Base-by-base conservation (phyloP, 2,329 filamentous ascomycete genomes). In the Lizonia empirigonia region DNA sequence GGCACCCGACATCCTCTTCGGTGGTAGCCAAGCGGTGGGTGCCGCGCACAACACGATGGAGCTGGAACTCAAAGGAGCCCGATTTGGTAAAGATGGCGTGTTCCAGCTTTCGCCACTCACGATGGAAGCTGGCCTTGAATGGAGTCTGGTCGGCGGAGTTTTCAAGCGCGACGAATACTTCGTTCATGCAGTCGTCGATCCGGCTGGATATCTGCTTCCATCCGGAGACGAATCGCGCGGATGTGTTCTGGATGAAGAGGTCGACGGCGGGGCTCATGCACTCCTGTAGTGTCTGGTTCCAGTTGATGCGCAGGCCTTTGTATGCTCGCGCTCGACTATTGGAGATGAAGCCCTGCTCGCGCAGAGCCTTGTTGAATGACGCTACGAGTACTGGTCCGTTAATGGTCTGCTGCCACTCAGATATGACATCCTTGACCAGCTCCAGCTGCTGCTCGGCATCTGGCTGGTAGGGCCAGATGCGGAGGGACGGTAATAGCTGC, bases 71-170 rank as follows among this genome's bases (percentile, higher is more conserved):
- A 8, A 51, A 51, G n/a, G 48, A 51, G 1, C 48, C 48, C 2
- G 30, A 36, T 7, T 26, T 51, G 15, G 36, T 51, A 20, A 51
- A 51, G 12, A 51, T 33, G 9, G 35, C 41, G 9, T 51, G 48
- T 33, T 51, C 41, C 12, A 51, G 48, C 15, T 51, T 51, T n/a
- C 48, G 41, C 48, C 48, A 51, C 16, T 51, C 48, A 24, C 48
- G 48, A 12, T 51, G 41, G 32, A 51, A 51, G 24, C 48, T 51
- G 24, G 41, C 24, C 19, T 45, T 46, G 41, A 46, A 51, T 15
- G 41, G 48, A 2, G 41, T 51, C 12, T 41, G 35, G 12, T 37
- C 48, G 6, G 48, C 38, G 1, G 48, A 41, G 13, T 41, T 35
- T 12, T 51, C 48, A 12, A 51, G 41, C 15, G 41, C 24, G 2